phyloP scores from a whole-genome alignment of 371 early-diverging fungal species.

The Rhizopus sp. region DNA sequence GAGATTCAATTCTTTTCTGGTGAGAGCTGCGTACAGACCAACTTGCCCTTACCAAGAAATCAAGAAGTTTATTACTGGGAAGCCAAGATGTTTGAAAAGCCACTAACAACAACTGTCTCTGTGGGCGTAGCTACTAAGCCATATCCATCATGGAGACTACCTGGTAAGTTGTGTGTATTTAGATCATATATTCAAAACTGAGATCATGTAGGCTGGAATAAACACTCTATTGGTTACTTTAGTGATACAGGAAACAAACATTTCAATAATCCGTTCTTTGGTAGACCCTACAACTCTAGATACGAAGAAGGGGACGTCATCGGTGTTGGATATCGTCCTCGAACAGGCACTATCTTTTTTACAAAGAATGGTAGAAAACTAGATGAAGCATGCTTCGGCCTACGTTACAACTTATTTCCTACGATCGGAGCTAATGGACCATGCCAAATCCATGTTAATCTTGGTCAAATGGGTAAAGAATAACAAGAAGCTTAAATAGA shows the following conservation, averaged over 20 bases:
- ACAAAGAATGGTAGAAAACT: conserved; percentile 73
- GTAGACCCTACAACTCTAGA: conserved; percentile 58
- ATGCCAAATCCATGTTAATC: conserved; percentile 63
- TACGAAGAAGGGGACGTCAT: conserved; percentile 75
- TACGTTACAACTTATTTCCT: conserved; percentile 62
- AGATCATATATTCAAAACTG: not conserved
- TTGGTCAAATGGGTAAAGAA: conserved; percentile 41
- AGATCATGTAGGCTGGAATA: conserved; percentile 61
- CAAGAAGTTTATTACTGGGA: conserved; percentile 80
- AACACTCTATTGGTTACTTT: conserved; percentile 73
- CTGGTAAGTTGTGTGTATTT: conserved; percentile 45
- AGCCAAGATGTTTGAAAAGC: conserved; percentile 76
- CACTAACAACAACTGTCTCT: conserved; percentile 57
- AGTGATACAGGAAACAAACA: conserved; percentile 65
- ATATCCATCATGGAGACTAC: conserved; percentile 66
- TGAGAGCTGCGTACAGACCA: conserved; percentile 80
- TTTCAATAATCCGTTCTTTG: conserved; percentile 66
- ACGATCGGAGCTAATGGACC: conserved; percentile 70
- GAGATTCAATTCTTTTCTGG: conserved; percentile 73
- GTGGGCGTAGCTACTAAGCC: conserved; percentile 74
- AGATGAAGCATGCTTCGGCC: conserved; percentile 59
- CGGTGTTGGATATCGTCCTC: conserved; percentile 79
- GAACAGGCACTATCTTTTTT: conserved; percentile 75
- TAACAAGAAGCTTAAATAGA: not conserved
- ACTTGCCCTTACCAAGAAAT: conserved; percentile 75